A percentile compares a stretch with the other conserved stretches of the same genome.
Conservation (phyloP, 768 basidiomycete genomes). For the Russula abietina region DNA sequence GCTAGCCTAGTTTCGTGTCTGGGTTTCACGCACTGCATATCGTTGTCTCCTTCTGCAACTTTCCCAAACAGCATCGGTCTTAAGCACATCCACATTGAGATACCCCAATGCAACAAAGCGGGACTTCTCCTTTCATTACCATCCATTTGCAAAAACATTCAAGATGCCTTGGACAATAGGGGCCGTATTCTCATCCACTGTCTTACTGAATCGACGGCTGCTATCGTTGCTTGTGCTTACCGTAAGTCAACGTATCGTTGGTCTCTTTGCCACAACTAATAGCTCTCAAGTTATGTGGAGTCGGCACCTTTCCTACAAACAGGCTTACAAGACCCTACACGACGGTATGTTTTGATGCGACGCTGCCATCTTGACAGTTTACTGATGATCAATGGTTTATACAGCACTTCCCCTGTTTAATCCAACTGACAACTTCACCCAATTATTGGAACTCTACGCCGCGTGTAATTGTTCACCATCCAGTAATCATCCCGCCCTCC, state of each 20-base stretch:
- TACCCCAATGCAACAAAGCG: constrained; percentile 37
- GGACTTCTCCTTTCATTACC: constrained; percentile 43
- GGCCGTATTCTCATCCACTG: constrained; percentile 52
- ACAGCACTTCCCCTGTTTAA: constrained; percentile 21
- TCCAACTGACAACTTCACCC: constrained; percentile 17
- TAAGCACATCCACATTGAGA: constrained; percentile 40
- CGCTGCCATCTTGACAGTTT: not conserved
- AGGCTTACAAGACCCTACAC: constrained; percentile 32
- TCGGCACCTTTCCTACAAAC: constrained; percentile 34
- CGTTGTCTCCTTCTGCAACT: constrained; percentile 48
- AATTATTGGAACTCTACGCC: constrained; percentile 18
- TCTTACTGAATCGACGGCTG: constrained; percentile 48
- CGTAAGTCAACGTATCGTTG: constrained; percentile 32
- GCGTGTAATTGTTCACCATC: constrained; percentile 14
- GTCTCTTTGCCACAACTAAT: not conserved
- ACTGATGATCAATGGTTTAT: constrained; percentile 3
- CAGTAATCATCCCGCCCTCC: constrained; percentile 17
- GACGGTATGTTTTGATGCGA: constrained; percentile 4
- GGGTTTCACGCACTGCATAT: constrained; percentile 48
- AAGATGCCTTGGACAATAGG: constrained; percentile 36
- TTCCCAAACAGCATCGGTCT: constrained; percentile 32
- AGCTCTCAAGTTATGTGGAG: constrained; percentile 43
- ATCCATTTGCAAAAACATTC: constrained; percentile 42
- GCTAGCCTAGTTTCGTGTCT: constrained; percentile 46
- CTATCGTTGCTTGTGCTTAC: constrained; percentile 48